These are phyloP conservation scores for Rubroboletus pulcherrimus DNA, from an alignment of 768 basidiomycete genomes.

Conservation along the genomic window DNA sequence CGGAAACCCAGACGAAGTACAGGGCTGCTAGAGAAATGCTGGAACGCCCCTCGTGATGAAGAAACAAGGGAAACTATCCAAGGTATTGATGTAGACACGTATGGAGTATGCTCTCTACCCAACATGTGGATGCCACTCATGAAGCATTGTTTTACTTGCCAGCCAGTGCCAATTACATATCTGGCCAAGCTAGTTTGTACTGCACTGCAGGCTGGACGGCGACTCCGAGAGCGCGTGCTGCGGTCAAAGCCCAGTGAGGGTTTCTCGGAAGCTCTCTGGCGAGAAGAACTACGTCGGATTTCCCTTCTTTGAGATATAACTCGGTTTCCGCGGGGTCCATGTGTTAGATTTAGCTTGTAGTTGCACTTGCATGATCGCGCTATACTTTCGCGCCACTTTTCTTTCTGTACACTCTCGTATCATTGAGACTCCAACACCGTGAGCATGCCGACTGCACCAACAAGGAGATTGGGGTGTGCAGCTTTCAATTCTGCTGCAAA, in stretches of 20 bases:
- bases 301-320: constrained; percentile 56
- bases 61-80: background rate
- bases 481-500: constrained; percentile 67
- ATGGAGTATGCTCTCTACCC: background rate
- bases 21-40: constrained; percentile 67
- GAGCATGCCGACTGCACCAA: constrained; percentile 73
- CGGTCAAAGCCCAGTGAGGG: constrained; percentile 60
- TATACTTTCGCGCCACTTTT: no score
- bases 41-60: constrained; percentile 26
- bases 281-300: constrained; percentile 66
- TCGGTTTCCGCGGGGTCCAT: constrained; percentile 52
- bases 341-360: no score
- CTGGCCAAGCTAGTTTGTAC: constrained; percentile 58
- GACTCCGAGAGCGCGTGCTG: constrained; percentile 60
- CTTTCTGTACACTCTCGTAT: no score
- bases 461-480: constrained; percentile 48
- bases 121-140: background rate
- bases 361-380: no score
- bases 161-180: constrained; percentile 28
- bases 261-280: constrained; percentile 65
- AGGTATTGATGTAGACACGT: constrained; percentile 4
- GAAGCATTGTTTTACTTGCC: background rate
- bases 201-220: constrained; percentile 69
- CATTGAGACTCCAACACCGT: constrained; percentile 24
- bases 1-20: constrained; percentile 77